Percentiles rank a stretch among this genome's conserved stretches.
Evolutionary conservation across 305 asterid genomes (phyloP).

Genomic region (Fraxinus velutina): DNA sequence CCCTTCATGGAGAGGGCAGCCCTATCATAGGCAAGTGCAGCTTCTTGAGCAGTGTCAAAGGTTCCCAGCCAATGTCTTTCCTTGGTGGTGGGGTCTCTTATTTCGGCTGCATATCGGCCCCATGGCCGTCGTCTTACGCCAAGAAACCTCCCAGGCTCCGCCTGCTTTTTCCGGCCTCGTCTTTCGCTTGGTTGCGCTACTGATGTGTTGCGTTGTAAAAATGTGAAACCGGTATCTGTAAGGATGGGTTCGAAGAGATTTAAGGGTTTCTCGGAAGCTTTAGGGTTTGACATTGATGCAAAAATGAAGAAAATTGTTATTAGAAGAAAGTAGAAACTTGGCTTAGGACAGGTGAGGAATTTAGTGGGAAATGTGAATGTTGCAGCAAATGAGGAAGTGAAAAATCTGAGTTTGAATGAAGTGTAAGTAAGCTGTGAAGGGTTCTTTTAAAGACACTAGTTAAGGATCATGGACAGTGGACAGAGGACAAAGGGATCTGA

Average conservation of each 20-base stretch:
- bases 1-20: slow-evolving; percentile 94
- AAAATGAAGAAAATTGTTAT: neutral
- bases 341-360: neutral
- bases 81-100: slow-evolving; percentile 81
- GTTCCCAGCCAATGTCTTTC: slow-evolving; percentile 97
- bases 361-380: slow-evolving; percentile 2
- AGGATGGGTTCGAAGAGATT: slow-evolving; percentile 75
- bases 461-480: slow-evolving; percentile 18
- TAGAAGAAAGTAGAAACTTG: neutral
- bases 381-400: slow-evolving; percentile 18
- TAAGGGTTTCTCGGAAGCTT: slow-evolving; percentile 42
- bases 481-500: slow-evolving; percentile 19
- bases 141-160: slow-evolving; percentile 81
- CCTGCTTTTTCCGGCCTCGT: slow-evolving; percentile 66
- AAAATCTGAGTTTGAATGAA: neutral
- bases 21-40: slow-evolving; percentile 89
- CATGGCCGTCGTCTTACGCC: slow-evolving; percentile 88
- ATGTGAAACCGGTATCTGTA: slow-evolving; percentile 70
- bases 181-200: slow-evolving; percentile 51
- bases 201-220: slow-evolving; percentile 81
- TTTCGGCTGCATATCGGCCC: slow-evolving; percentile 95
- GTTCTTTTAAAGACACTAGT: slow-evolving; percentile 36
- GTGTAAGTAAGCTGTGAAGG: slow-evolving; percentile 4
- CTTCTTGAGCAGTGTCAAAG: slow-evolving; percentile 95
- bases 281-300: slow-evolving; percentile 40